Evolutionary conservation across 768 basidiomycete genomes (phyloP).

Genomic region (Russula virescens): DNA sequence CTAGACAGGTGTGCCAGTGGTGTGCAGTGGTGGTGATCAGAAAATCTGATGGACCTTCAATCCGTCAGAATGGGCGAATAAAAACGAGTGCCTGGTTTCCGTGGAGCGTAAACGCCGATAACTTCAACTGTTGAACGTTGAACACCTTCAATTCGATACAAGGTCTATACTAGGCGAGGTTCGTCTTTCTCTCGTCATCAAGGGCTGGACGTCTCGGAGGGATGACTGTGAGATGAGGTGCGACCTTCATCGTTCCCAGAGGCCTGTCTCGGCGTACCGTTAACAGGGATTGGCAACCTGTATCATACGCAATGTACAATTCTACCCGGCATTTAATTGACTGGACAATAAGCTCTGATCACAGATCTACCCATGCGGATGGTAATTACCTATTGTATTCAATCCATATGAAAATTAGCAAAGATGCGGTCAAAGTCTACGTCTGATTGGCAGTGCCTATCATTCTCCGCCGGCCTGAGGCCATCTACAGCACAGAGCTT

Average conservation of each 20-base stretch:
- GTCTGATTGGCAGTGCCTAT: not conserved
- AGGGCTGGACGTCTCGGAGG: not conserved
- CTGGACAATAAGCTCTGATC: not conserved
- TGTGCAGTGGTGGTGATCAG: not conserved
- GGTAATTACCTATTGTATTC: not conserved
- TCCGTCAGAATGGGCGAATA: not conserved
- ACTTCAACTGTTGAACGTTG: no score
- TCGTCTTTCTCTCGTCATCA: not conserved
- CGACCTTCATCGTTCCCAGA: not conserved
- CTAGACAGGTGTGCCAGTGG: not conserved
- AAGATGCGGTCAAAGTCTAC: not conserved
- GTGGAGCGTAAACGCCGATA: not conserved
- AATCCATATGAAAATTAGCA: not conserved
- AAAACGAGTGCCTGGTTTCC: constrained; percentile 5
- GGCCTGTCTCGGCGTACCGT: no score
- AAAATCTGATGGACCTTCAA: not conserved
- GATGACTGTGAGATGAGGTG: not conserved
- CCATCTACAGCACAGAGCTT: not conserved
- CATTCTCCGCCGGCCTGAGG: no score
- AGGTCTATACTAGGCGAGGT: not conserved
- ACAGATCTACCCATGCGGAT: not conserved
- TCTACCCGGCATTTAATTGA: not conserved
- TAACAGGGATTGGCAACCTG: not conserved
- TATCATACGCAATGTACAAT: not conserved
- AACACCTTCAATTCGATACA: no score